Base-by-base conservation (phyloP, 257 asterid species). In the Penstemon barbatus region DNA sequence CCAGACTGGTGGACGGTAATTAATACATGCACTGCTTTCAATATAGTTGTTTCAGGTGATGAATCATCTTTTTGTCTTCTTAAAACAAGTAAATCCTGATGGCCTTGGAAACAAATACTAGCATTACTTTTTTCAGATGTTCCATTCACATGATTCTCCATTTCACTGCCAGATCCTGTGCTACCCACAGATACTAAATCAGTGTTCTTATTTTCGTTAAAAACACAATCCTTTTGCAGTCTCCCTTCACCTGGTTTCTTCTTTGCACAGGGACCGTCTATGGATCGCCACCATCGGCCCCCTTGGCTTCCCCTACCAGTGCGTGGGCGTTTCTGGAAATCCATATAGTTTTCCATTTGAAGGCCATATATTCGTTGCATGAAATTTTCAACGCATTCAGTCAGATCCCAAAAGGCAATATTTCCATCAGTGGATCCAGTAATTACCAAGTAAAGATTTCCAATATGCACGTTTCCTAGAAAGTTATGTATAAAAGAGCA, bases 271-370 rank as follows among this genome's bases (percentile, higher is more conserved):
- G 76, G 78, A 63, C 67, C 65, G 61, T 75, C 87, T 54, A 83
- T 68, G 64, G 85, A 78, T 68, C 87, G 86, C 96, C 97, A 74
- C 86, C 82, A 36, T 66, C 99, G 80, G 63, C 99, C 99, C 67
- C 99, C 99, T 81, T 89, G 97, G 81, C 99, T 93, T 74, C 99
- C 99, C 80, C 99, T 85, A 58, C 97, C 99, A 19, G 99, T 90
- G 46, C 83, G 94, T 33, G 99, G 99, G 56, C 97, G 84, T 77
- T 80, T 91, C 81, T 89, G 96, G 79, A 76, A 69, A 65, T 86
- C 96, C 73, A 70, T 80, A 73, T 61, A 69, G 74, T 79, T 88
- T 54, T 82, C 88, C 67, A 81, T 70, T 66, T 81, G 74, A 71
- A 87, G 80, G 59, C 87, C 69, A 68, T 87, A 75, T 63, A 83